Evolutionary conservation across 768 basidiomycete species (phyloP).

Genomic region (Favolaschia claudopus): DNA sequence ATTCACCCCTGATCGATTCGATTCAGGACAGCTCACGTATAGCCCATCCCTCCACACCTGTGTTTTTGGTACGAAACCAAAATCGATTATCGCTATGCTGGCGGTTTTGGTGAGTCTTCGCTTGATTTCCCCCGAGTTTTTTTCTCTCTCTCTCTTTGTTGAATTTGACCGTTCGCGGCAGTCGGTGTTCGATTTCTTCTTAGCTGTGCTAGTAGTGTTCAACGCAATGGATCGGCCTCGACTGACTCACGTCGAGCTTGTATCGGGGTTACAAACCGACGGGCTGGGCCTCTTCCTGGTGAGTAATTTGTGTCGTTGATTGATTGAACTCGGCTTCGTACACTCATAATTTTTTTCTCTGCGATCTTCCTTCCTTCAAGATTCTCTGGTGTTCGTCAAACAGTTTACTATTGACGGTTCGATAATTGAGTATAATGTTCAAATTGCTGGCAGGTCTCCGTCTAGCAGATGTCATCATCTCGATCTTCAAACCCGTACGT

Average conservation of each 20-base stretch:
- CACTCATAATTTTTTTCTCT: neutral
- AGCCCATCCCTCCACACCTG: neutral
- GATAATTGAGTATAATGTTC: neutral
- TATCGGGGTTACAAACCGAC: conserved; percentile 4
- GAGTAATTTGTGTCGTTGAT: neutral
- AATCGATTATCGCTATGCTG: neutral
- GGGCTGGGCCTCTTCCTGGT: conserved; percentile 12
- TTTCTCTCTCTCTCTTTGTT: too few relatives aligned
- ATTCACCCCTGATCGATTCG: neutral
- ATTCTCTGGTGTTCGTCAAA: neutral
- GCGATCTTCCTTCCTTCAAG: too few relatives aligned
- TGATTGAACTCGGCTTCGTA: too few relatives aligned
- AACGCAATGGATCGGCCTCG: conserved; percentile 14
- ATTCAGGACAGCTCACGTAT: neutral
- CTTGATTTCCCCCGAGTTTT: too few relatives aligned
- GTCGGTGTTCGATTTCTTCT: conserved; percentile 3
- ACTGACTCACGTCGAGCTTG: neutral
- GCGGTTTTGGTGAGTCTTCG: neutral
- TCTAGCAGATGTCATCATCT: neutral
- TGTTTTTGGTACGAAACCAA: neutral
- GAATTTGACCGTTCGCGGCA: neutral
- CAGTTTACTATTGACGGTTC: neutral
- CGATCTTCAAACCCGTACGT: neutral
- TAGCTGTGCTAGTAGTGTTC: neutral
- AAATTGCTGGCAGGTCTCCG: conserved; percentile 5